A percentile compares a stretch with the other conserved stretches of the same genome.
Conservation (phyloP, 2,329 filamentous ascomycete genomes). For the Trichophyton benhamiae region DNA sequence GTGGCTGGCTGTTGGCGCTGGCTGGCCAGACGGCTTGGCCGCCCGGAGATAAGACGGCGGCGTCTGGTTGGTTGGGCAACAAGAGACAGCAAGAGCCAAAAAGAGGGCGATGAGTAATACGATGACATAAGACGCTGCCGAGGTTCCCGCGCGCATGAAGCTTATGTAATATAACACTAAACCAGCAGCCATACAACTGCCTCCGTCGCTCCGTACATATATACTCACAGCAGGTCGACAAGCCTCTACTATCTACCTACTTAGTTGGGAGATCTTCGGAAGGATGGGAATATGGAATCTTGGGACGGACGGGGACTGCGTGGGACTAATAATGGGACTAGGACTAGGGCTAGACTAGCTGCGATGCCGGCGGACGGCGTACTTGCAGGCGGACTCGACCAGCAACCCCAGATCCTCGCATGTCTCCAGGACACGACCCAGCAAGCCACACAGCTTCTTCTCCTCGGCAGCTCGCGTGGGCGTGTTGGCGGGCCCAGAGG, state of each 20-base stretch:
- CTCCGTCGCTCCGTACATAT: too few species aligned
- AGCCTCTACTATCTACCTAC: neutral
- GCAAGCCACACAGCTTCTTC: constrained; percentile 22
- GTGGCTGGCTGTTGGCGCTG: neutral
- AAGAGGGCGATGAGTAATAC: constrained; percentile 1
- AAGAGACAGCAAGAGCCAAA: neutral
- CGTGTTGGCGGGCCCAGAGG: neutral
- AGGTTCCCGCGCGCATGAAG: neutral
- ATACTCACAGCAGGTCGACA: too few species aligned
- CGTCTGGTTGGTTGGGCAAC: neutral
- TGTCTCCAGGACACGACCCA: constrained; percentile 29
- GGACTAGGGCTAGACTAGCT: too few species aligned
- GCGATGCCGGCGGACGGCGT: constrained; percentile 13
- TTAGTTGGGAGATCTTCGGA: neutral
- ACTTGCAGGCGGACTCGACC: constrained; percentile 34
- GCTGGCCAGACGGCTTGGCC: too few species aligned
- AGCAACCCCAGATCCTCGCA: constrained; percentile 35
- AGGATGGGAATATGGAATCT: too few species aligned
- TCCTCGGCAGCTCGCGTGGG: neutral
- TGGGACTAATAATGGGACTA: too few species aligned
- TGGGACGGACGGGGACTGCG: too few species aligned
- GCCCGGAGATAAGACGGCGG: constrained; percentile 1
- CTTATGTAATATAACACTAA: neutral
- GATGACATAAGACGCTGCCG: neutral
- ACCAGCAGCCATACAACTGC: too few species aligned